These are phyloP conservation scores for Ceratocystis variospora DNA, from an alignment of 2,329 filamentous ascomycete genomes.

Conservation along the genomic window DNA sequence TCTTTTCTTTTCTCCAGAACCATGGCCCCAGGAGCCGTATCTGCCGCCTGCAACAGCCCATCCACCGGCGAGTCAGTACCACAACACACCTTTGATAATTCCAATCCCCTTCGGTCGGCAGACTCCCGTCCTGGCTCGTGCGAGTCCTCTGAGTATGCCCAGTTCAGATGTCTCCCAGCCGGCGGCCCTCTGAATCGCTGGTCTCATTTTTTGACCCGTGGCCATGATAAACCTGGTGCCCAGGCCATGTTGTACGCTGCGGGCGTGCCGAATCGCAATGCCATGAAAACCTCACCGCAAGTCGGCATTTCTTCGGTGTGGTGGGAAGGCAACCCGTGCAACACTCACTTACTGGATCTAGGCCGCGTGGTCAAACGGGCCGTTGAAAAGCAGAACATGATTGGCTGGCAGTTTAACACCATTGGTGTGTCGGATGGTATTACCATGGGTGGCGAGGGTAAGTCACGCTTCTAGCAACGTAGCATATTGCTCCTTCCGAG, in stretches of 20 bases:
- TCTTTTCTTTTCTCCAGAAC: not conserved
- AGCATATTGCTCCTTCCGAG: not conserved
- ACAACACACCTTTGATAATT: not conserved
- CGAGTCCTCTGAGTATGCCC: conserved; percentile 34
- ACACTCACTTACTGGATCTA: conserved; percentile 44
- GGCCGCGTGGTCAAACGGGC: conserved; percentile 77
- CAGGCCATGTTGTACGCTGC: conserved; percentile 96
- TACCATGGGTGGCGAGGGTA: conserved; percentile 87
- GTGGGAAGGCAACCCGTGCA: conserved; percentile 98
- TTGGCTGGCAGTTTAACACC: conserved; percentile 91
- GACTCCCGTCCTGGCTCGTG: not conserved
- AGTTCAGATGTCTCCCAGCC: conserved; percentile 38
- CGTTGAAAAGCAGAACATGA: conserved; percentile 68
- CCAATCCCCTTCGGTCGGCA: conserved; percentile 5
- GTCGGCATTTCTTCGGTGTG: conserved; percentile 84
- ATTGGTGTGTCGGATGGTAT: conserved; percentile 82
- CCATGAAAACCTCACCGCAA: conserved; percentile 83
- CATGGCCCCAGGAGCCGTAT: conserved; percentile 3
- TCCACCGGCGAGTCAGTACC: not conserved
- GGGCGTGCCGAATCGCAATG: conserved; percentile 66
- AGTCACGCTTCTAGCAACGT: conserved; percentile 20
- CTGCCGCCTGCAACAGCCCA: conserved; percentile 2
- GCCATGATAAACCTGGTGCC: conserved; percentile 81
- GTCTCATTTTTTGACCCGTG: conserved; percentile 67
- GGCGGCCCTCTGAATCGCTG: conserved; percentile 61